These are phyloP conservation scores for Aureobasidium sp. DNA, from an alignment of 2,329 filamentous ascomycete genomes.

Conservation along the genomic window DNA sequence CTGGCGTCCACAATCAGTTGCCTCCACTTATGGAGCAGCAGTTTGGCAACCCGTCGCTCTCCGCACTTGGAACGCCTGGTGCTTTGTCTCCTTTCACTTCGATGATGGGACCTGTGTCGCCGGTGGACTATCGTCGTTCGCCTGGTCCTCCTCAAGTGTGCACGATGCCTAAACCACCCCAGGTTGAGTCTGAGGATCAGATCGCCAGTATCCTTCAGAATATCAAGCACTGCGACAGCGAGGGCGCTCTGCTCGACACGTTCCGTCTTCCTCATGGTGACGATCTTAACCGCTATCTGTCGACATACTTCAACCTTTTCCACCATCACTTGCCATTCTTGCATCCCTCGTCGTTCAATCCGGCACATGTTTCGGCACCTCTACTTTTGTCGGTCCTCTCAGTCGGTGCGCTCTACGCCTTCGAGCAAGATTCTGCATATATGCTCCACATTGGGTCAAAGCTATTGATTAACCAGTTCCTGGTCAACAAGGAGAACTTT, in stretches of 20 bases:
- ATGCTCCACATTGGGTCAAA: conserved; percentile 97
- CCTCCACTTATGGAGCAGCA: conserved; percentile 57
- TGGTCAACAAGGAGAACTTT: conserved; percentile 98
- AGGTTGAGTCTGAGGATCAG: conserved; percentile 77
- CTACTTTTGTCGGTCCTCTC: conserved; percentile 84
- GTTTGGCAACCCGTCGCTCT: conserved; percentile 66
- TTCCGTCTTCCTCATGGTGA: conserved; percentile 78
- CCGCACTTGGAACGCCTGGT: conserved; percentile 61
- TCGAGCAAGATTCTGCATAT: conserved; percentile 94
- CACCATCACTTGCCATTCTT: conserved; percentile 95
- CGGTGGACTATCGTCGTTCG: conserved; percentile 62
- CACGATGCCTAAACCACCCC: conserved; percentile 64
- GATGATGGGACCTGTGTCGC: conserved; percentile 60
- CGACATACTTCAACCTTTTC: conserved; percentile 94
- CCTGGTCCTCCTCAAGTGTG: conserved; percentile 60
- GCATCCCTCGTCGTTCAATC: conserved; percentile 84
- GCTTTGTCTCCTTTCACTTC: conserved; percentile 66
- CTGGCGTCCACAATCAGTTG: conserved; percentile 44
- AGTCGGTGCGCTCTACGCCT: conserved; percentile 92
- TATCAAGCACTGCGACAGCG: conserved; percentile 71
- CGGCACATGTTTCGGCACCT: conserved; percentile 70
- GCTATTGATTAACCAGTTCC: conserved; percentile 90
- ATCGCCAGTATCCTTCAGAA: conserved; percentile 78
- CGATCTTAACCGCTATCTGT: conserved; percentile 83
- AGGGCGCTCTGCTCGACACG: conserved; percentile 75